Percentiles rank a stretch among this genome's conserved stretches.
These are phyloP conservation scores for Aureobasidium sp. DNA, from an alignment of 2,329 filamentous ascomycete genomes.

Conservation along the genomic window DNA sequence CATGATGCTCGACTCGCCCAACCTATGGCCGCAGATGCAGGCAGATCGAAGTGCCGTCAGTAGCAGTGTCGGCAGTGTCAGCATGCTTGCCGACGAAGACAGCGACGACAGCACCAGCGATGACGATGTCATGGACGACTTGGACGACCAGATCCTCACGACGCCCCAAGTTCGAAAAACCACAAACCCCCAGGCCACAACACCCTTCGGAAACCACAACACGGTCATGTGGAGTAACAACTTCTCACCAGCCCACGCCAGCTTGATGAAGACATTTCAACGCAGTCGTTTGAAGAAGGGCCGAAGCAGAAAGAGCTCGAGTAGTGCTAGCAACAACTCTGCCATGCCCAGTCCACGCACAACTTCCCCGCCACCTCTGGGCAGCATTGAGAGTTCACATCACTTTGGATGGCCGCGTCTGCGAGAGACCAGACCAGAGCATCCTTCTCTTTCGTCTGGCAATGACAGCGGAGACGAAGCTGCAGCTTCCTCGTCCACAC, in stretches of 20 bases:
- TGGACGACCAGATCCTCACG: slow-evolving; percentile 65
- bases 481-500: slow-evolving; percentile 46
- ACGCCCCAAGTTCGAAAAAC: slow-evolving; percentile 70
- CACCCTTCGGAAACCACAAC: slow-evolving; percentile 31
- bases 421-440: slow-evolving; percentile 83
- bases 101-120: slow-evolving; percentile 71
- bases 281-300: slow-evolving; percentile 47
- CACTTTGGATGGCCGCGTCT: slow-evolving; percentile 27
- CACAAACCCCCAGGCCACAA: slow-evolving; percentile 42
- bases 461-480: slow-evolving; percentile 71
- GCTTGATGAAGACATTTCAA: slow-evolving; percentile 77
- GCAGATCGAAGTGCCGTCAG: slow-evolving; percentile 67
- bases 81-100: slow-evolving; percentile 48
- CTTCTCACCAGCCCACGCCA: slow-evolving; percentile 65
- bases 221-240: slow-evolving; percentile 53
- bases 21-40: slow-evolving; percentile 32
- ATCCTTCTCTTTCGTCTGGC: slow-evolving; percentile 70
- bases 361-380: slow-evolving; percentile 64
- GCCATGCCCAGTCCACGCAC: slow-evolving; percentile 64
- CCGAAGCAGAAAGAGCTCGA: slow-evolving; percentile 59
- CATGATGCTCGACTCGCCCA: slow-evolving; percentile 56
- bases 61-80: slow-evolving; percentile 73
- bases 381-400: slow-evolving; percentile 47
- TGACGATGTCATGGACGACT: slow-evolving; percentile 44
- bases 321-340: slow-evolving; percentile 54